phyloP scores from a whole-genome alignment of 345 rosid genomes.

The Raphanus raphanistrum region DNA sequence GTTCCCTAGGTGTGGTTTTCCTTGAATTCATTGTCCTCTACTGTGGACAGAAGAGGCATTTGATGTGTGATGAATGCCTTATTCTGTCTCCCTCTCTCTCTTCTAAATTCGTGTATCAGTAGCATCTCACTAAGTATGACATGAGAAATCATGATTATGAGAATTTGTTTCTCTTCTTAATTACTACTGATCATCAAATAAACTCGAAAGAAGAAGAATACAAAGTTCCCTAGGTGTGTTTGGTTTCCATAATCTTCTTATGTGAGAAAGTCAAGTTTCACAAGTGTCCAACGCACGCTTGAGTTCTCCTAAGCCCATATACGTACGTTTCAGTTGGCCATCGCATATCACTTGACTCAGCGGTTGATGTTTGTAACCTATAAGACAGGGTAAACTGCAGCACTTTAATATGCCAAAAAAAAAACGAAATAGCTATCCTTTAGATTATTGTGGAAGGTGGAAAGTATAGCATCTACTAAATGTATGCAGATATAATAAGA shows the following conservation, averaged over 20 bases:
- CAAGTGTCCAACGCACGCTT: not conserved
- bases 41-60: not conserved
- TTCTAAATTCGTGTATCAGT: not conserved
- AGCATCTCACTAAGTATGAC: not conserved
- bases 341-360: constrained; percentile 55
- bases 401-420: constrained; percentile 7
- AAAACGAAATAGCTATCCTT: not conserved
- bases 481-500: constrained; percentile 75
- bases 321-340: too few species aligned
- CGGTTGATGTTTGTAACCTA: constrained; percentile 62
- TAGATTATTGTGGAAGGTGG: not conserved
- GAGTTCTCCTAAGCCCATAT: too few species aligned
- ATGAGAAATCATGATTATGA: not conserved
- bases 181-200: not conserved
- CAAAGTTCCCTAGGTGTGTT: not conserved
- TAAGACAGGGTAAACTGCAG: constrained; percentile 68
- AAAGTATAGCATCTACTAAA: not conserved
- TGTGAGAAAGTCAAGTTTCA: constrained; percentile 13
- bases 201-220: not conserved
- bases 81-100: not conserved
- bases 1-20: constrained; percentile 30
- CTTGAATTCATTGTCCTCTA: constrained; percentile 2
- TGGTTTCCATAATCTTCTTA: not conserved
- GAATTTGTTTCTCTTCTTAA: not conserved
- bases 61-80: not conserved